A percentile compares a stretch with the other conserved stretches of the same genome.
These are phyloP conservation scores for Phytophthora brassicae DNA, from an alignment of 352 stramenopile genomes.

Conservation along the genomic window DNA sequence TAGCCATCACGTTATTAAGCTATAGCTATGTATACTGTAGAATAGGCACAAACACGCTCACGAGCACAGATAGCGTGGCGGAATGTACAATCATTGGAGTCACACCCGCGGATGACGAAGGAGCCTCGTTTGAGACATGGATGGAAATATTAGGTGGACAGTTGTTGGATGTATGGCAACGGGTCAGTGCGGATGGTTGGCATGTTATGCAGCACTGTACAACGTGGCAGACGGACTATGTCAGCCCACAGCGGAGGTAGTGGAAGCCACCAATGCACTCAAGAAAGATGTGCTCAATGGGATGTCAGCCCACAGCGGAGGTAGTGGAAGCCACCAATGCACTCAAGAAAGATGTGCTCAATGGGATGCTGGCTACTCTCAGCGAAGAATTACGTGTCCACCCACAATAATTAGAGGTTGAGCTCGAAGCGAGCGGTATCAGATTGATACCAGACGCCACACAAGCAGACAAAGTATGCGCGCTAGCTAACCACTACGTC, in stretches of 20 bases:
- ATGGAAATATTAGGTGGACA: not conserved
- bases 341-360: not conserved
- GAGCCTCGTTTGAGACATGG: not conserved
- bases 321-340: not conserved
- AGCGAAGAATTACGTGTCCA: not conserved
- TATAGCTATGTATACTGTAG: no score
- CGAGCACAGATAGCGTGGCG: no score
- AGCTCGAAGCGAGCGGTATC: not conserved
- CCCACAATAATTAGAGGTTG: not conserved
- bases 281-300: slow-evolving; percentile 2
- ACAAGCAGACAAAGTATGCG: not conserved
- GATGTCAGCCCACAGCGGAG: not conserved
- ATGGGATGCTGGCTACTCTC: slow-evolving; percentile 2
- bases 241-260: not conserved
- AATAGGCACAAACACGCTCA: no score
- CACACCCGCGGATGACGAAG: no score
- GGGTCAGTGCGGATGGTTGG: slow-evolving; percentile 7
- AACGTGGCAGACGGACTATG: not conserved
- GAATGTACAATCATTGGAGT: no score
- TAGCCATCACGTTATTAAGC: no score
- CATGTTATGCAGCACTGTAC: not conserved
- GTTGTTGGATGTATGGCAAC: not conserved
- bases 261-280: not conserved
- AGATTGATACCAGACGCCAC: no score
- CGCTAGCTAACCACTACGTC: not conserved